Percentiles rank a stretch among this genome's conserved stretches.
Conservation (phyloP, 176 grass and related monocot genomes). For the Phoenix dactylifera region DNA sequence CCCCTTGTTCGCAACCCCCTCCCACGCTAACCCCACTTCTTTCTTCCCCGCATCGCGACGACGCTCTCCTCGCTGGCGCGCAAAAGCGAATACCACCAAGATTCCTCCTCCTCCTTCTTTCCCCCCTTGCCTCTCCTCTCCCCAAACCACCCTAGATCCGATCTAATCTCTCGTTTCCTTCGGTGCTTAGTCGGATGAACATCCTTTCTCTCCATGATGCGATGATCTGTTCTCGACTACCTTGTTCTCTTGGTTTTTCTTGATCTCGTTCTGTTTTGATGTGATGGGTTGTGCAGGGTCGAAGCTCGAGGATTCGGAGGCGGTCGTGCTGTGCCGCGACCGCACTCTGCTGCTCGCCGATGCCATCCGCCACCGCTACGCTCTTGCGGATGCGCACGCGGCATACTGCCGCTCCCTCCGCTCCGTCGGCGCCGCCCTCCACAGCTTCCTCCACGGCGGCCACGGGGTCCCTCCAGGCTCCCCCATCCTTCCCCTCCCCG, state of each 20-base stretch:
- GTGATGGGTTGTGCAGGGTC: slow-evolving; percentile 81
- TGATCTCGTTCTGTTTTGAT: not conserved
- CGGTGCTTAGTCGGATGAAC: too few relatives aligned
- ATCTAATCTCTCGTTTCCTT: slow-evolving; percentile 1
- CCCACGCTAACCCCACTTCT: slow-evolving; percentile 20
- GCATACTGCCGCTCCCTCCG: slow-evolving; percentile 53
- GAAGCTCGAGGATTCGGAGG: slow-evolving; percentile 62
- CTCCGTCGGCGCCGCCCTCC: slow-evolving; percentile 39
- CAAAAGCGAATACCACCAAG: too few relatives aligned
- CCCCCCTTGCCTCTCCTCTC: slow-evolving; percentile 25
- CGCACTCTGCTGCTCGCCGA: slow-evolving; percentile 45
- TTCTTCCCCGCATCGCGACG: slow-evolving; percentile 32
- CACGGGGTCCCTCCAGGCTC: slow-evolving; percentile 32
- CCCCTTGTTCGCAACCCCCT: not conserved
- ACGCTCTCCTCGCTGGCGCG: slow-evolving; percentile 9
- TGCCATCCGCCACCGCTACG: slow-evolving; percentile 67
- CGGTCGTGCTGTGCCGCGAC: slow-evolving; percentile 56
- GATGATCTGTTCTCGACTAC: not conserved
- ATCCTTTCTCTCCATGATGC: not conserved
- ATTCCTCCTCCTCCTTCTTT: not conserved
- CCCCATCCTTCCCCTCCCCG: slow-evolving; percentile 50
- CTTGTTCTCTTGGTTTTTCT: not conserved
- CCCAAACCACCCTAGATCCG: slow-evolving; percentile 36
- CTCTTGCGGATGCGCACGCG: slow-evolving; percentile 73
- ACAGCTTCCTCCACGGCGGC: slow-evolving; percentile 43